Base-by-base conservation (phyloP, 225 moss, liverwort and hornwort species). In the Pseudisothecium myosuroides region DNA sequence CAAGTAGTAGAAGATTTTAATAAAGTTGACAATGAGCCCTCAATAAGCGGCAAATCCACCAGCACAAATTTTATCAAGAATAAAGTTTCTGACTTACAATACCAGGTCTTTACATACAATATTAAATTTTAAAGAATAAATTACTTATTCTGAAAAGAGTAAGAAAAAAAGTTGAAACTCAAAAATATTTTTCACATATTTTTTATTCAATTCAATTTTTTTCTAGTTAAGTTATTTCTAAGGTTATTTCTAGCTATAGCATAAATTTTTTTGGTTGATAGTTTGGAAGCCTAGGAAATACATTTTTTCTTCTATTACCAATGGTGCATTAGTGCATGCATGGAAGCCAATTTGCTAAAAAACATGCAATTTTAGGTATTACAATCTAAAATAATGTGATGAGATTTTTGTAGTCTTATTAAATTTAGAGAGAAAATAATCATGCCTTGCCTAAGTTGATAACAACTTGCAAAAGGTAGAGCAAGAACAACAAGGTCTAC, bases 51-150 rank as follows among this genome's bases (percentile, higher is more conserved):
- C 43, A 92, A 94, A 85, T 65, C 84, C 41, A 84, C 49, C 5
- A 86, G 85, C 32, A 80, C 76, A n/a, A 86, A 83, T 87, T 85
- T 77, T 32, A 88, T 94, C 26, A 89, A 92, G 80, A 92, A 94
- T 47, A 92, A 90, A 86, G 90, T 93, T 81, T 88, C 81, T 29
- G 90, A 94, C 86, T 90, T 96, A 76, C 92, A 93, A 54, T 91
- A 95, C 61, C 94, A 97, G 96, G 97, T 97, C 50, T 63, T 74
- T 36, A 37, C 16, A 36, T 58, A 21, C 3, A 41, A 14, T 41
- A 3, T 41, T 55, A 13, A 69, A 3, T 43, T 29, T 58, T 31
- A 6, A 67, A 28, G 16, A 39, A 20, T 22, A 49, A 50, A 36
- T 6, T 5, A 52, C 8, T 37, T 50, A 17, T 1, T 50, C 4